Percentiles rank a stretch among this genome's conserved stretches.
Conservation (phyloP, 768 basidiomycete genomes). For the Leucosporidium creatinivorum region DNA sequence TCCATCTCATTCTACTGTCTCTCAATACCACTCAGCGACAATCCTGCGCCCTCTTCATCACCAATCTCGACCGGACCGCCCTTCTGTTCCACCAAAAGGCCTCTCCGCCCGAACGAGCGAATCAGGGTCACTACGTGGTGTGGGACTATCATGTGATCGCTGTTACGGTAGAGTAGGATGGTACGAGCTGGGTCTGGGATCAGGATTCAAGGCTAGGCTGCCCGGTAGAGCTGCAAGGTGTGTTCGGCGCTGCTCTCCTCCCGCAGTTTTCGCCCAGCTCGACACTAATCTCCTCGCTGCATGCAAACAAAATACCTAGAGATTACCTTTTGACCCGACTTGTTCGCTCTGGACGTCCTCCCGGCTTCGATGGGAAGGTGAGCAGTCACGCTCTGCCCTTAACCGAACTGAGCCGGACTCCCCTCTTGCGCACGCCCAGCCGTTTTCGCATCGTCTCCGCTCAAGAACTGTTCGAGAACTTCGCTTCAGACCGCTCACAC, state of each 20-base stretch:
- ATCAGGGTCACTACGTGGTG: conserved; percentile 16
- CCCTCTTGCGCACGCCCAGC: conserved; percentile 1
- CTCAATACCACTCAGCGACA: background rate
- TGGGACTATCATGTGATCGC: conserved; percentile 34
- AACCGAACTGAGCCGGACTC: background rate
- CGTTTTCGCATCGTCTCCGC: conserved; percentile 28
- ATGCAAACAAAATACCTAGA: background rate
- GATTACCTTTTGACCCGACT: conserved; percentile 14
- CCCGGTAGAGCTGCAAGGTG: background rate
- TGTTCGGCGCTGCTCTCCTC: background rate
- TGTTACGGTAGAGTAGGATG: background rate
- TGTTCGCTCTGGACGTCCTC: conserved; percentile 6
- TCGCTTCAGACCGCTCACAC: conserved; percentile 32
- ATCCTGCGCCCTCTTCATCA: conserved; percentile 28
- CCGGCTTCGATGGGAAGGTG: conserved; percentile 4
- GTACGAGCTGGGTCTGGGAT: conserved; percentile 7
- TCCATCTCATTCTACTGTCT: conserved; percentile 8
- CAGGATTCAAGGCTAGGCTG: conserved; percentile 17
- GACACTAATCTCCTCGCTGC: too few relatives aligned
- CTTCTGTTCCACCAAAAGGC: conserved; percentile 29
- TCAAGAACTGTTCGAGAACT: conserved; percentile 8
- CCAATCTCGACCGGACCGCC: conserved; percentile 6
- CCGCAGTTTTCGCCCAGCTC: too few relatives aligned
- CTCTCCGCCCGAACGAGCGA: background rate
- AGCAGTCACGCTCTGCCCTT: background rate